Evolutionary conservation across 805 yeast species (phyloP).

Genomic region (Starmerella bombi): DNA sequence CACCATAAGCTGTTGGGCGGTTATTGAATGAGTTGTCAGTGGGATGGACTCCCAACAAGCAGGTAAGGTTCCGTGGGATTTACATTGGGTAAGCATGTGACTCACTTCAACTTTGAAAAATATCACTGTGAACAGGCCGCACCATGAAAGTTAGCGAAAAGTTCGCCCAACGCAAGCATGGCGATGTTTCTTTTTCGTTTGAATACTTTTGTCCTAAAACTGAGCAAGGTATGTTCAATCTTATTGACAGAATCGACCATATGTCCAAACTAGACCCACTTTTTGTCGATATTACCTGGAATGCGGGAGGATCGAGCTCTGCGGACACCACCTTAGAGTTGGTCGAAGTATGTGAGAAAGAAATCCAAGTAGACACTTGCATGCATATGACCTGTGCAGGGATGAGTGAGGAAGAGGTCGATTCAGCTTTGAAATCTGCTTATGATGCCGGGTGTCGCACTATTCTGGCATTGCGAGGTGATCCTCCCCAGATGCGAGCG

Average conservation of each 20-base stretch:
- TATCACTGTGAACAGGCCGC: background rate
- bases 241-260: conserved; percentile 93
- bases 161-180: conserved; percentile 23
- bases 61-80: too few species aligned
- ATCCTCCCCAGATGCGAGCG: conserved; percentile 60
- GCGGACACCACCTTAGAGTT: conserved; percentile 64
- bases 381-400: conserved; percentile 97
- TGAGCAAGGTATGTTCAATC: conserved; percentile 87
- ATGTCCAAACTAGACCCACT: conserved; percentile 87
- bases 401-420: conserved; percentile 71
- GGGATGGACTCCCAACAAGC: too few species aligned
- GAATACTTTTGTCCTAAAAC: conserved; percentile 98
- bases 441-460: conserved; percentile 88
- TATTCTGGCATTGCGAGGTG: conserved; percentile 89
- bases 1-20: too few species aligned
- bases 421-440: conserved; percentile 73
- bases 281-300: conserved; percentile 95
- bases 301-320: conserved; percentile 87
- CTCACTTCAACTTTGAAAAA: background rate
- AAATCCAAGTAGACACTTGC: conserved; percentile 86
- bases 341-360: conserved; percentile 80
- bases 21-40: too few species aligned
- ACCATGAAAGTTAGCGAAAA: conserved; percentile 38
- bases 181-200: conserved; percentile 59
- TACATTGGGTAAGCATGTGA: too few species aligned